Evolutionary conservation across 441 rosid species (phyloP).

Genomic region (Dalechampia spathulata): DNA sequence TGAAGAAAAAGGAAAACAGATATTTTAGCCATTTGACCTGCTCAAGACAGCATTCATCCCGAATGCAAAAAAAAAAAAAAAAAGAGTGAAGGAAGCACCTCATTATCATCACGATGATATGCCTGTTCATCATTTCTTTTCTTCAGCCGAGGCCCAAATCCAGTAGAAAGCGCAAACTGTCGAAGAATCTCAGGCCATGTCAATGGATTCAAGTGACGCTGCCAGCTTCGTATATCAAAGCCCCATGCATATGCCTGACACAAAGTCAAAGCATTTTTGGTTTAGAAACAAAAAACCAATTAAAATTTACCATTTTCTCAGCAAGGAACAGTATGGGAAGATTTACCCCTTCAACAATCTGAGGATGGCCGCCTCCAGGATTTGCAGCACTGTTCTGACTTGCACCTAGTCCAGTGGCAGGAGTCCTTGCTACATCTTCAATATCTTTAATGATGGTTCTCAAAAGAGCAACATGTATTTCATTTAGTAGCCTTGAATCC

Average conservation of each 20-base stretch:
- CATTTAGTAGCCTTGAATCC: conserved; percentile 80
- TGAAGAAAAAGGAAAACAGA: too few relatives aligned
- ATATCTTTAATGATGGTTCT: conserved; percentile 73
- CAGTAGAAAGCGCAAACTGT: conserved; percentile 81
- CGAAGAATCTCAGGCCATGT: conserved; percentile 92
- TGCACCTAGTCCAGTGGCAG: conserved; percentile 49
- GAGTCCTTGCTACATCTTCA: conserved; percentile 65
- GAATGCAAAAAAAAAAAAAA: neutral
- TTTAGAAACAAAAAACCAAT: conserved; percentile 1
- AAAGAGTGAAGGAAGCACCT: conserved; percentile 31
- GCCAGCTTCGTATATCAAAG: conserved; percentile 76
- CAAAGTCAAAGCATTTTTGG: neutral
- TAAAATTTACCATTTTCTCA: too few relatives aligned
- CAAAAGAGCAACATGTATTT: conserved; percentile 67
- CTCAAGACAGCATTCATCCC: neutral
- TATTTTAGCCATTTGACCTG: neutral
- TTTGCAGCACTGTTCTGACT: conserved; percentile 54
- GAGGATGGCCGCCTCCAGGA: conserved; percentile 85
- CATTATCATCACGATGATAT: conserved; percentile 47
- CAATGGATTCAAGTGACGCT: conserved; percentile 51
- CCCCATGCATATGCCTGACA: conserved; percentile 86
- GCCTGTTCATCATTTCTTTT: conserved; percentile 38
- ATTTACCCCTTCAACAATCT: conserved; percentile 81
- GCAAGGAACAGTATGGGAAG: too few relatives aligned
- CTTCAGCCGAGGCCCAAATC: conserved; percentile 70